A percentile compares a stretch with the other conserved stretches of the same genome.
Conservation (phyloP, 108 stramenopile species). For the Stephanodiscus minutulus region DNA sequence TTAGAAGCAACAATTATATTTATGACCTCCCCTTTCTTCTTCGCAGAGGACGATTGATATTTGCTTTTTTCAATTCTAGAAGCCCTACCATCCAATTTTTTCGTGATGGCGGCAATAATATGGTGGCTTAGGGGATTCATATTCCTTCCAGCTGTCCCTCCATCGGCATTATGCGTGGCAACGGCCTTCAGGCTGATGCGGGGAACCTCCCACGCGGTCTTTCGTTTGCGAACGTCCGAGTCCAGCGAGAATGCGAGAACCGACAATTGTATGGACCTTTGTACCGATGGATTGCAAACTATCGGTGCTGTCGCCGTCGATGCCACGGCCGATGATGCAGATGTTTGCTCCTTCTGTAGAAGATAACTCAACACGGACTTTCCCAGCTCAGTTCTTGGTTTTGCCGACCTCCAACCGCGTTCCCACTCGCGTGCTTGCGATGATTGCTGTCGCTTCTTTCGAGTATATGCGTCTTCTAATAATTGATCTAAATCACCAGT, state of each 20-base stretch:
- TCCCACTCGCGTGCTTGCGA: not conserved
- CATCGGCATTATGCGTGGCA: not conserved
- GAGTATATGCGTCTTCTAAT: constrained; percentile 25
- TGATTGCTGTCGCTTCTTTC: constrained; percentile 1
- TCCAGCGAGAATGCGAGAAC: constrained; percentile 41
- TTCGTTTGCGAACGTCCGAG: constrained; percentile 32
- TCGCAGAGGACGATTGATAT: not conserved
- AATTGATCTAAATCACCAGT: constrained; percentile 40
- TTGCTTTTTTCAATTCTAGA: constrained; percentile 1
- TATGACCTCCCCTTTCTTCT: constrained; percentile 5
- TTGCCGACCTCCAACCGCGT: constrained; percentile 3
- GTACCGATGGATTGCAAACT: constrained; percentile 28
- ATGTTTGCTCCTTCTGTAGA: constrained; percentile 8
- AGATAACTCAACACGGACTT: constrained; percentile 29
- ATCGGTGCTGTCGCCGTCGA: constrained; percentile 1
- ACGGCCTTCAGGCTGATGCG: constrained; percentile 21
- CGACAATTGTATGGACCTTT: constrained; percentile 45
- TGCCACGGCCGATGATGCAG: constrained; percentile 6
- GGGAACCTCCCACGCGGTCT: constrained; percentile 41
- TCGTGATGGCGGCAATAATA: constrained; percentile 31
- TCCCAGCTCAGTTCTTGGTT: constrained; percentile 40
- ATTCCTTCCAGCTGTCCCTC: not conserved
- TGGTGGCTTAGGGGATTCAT: constrained; percentile 32
- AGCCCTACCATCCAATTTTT: constrained; percentile 18
- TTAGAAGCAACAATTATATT: constrained; percentile 3